Conservation (phyloP, 768 basidiomycete species). For the Rhodotorula sphaerocarpa region DNA sequence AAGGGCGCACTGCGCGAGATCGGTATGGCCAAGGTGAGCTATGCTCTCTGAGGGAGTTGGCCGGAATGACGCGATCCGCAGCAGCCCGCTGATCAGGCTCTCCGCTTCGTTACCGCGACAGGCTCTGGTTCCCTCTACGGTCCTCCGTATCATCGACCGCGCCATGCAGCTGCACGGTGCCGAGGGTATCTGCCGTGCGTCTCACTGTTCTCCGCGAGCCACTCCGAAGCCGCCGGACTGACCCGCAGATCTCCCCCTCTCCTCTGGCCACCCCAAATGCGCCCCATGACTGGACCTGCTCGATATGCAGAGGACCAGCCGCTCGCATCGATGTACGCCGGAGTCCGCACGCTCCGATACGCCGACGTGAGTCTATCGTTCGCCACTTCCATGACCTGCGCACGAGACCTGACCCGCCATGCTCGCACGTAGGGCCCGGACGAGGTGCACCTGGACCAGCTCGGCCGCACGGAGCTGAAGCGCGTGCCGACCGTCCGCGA, state of each 20-base stretch:
- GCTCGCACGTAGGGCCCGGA: slow-evolving; percentile 87
- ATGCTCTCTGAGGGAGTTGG: no score
- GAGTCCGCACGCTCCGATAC: slow-evolving; percentile 69
- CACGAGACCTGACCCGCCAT: no score
- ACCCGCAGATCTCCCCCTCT: no score
- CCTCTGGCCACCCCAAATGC: no score
- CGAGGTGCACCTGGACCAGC: slow-evolving; percentile 89
- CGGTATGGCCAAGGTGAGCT: slow-evolving; percentile 82
- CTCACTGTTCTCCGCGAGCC: no score
- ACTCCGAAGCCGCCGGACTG: no score
- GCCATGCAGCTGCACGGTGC: slow-evolving; percentile 93
- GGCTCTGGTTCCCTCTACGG: slow-evolving; percentile 92
- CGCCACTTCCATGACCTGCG: not conserved
- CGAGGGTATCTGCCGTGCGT: slow-evolving; percentile 59
- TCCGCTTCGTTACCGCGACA: slow-evolving; percentile 40
- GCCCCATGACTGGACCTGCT: not conserved
- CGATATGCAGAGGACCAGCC: slow-evolving; percentile 60
- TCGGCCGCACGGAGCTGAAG: slow-evolving; percentile 79
- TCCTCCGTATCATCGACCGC: slow-evolving; percentile 78
- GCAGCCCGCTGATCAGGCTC: not conserved
- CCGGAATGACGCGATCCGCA: no score
- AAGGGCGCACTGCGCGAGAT: slow-evolving; percentile 97
- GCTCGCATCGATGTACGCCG: slow-evolving; percentile 68
- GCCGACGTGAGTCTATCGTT: slow-evolving; percentile 41
- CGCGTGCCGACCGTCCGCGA: slow-evolving; percentile 55